Evolutionary conservation across 371 early-diverging fungal species (phyloP), one percentile per base, ranked within the genome.

Genomic region (Zychaea mexicana): DNA sequence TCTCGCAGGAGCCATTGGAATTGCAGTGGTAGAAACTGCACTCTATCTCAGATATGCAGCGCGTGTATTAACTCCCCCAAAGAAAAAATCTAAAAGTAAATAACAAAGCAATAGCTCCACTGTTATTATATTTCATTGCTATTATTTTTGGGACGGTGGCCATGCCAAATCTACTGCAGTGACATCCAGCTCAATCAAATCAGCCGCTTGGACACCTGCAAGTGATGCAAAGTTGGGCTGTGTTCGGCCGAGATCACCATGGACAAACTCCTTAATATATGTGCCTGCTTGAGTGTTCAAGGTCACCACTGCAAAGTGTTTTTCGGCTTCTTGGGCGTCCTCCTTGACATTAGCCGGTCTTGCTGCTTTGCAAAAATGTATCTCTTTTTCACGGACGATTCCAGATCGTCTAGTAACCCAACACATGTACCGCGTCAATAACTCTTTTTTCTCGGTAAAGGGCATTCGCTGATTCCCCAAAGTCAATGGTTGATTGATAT

Each of bases 251-350:
- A 93, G 74, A 78, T 99, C 99, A 13, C 98, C 95, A 67, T 96
- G 97, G 2, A 98, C 91, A 87, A 98, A 99, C 80, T 99, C 99
- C 71, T 99, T 99, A 62, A 99, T 96, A 67, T 99, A 99, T 0
- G 98, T 93, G 10, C 99, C 99, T 3, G 99, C 98, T 65, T 90
- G 90, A 0, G 97, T 93, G 61, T 85, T 84, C 73, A 98, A 62
- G 24, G 88, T 77, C 3, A 94, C 74, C 2, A 86, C 76, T 55
- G 84, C 69, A 66, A 90, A 88, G 26, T 80, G 83, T 1, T 79
- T 57, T 39, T 78, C 38, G 2, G 57, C 45, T 6, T 42, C 60
- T 21, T 47, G 28, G 10, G 77, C n/a, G 30, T 45, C 60, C 38
- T 54, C 58, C 8, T 66, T 59, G 1, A 45, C 53, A 0, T 54